These are phyloP conservation scores for Vigna mungo DNA, from an alignment of 306 rosid genomes.

Conservation along the genomic window DNA sequence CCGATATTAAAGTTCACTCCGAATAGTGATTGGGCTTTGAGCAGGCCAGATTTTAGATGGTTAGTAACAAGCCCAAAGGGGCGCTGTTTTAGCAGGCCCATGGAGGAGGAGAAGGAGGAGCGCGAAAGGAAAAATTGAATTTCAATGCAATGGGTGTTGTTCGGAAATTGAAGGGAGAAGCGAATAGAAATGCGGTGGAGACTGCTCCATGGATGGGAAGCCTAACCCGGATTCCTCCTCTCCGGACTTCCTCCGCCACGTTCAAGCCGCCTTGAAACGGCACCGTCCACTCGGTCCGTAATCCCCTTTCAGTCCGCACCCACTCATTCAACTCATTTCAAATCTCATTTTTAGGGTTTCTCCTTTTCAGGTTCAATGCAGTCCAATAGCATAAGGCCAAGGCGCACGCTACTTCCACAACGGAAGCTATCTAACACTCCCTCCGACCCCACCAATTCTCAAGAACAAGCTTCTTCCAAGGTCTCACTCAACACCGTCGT, in stretches of 20 bases:
- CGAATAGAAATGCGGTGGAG: slow-evolving; percentile 54
- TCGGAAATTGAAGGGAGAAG: not conserved
- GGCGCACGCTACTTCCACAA: slow-evolving; percentile 64
- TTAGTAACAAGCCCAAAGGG: not conserved
- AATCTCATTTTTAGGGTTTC: slow-evolving; percentile 19
- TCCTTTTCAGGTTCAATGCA: slow-evolving; percentile 54
- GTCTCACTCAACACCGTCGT: not conserved
- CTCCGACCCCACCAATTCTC: slow-evolving; percentile 27
- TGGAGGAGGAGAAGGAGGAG: not conserved
- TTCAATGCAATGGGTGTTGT: not conserved
- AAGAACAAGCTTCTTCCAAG: slow-evolving; percentile 11
- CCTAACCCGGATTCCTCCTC: slow-evolving; percentile 69
- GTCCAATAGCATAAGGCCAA: slow-evolving; percentile 66
- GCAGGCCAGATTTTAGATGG: not conserved
- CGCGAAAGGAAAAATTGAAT: slow-evolving; percentile 5
- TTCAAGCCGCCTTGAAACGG: slow-evolving; percentile 61
- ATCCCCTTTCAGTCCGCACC: not conserved
- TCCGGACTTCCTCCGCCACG: slow-evolving; percentile 60
- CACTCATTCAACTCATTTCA: not conserved
- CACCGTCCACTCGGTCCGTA: slow-evolving; percentile 51
- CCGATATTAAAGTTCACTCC: no score
- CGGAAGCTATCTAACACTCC: slow-evolving; percentile 27
- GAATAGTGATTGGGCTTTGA: no score
- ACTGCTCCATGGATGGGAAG: slow-evolving; percentile 87
- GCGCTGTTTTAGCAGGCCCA: not conserved